These are phyloP conservation scores for Nelumbo lutea DNA, from an alignment of 164 flowering plant genomes.

Conservation along the genomic window DNA sequence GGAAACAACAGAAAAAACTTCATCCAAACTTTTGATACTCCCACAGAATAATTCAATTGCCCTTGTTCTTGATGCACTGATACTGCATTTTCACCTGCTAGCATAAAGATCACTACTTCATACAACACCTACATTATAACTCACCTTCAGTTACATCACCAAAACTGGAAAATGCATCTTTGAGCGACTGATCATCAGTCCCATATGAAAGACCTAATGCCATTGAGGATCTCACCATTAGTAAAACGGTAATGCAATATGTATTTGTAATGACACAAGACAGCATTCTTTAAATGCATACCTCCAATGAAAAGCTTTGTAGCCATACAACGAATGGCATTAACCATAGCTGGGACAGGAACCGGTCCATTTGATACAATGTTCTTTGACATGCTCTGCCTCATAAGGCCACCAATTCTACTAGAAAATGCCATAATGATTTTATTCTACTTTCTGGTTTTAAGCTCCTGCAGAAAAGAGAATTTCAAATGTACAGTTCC, in stretches of 20 bases:
- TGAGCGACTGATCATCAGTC: constrained; percentile 64
- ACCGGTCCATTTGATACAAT: constrained; percentile 23
- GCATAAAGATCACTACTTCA: too few relatives aligned
- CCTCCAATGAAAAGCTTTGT: constrained; percentile 85
- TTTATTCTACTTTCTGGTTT: not conserved
- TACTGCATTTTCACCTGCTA: not conserved
- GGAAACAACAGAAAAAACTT: too few relatives aligned
- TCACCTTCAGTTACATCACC: constrained; percentile 78
- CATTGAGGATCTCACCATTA: not conserved
- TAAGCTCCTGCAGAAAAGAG: not conserved
- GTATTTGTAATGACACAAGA: not conserved
- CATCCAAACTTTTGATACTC: too few relatives aligned
- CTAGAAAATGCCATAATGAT: constrained; percentile 54
- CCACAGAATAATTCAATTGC: too few relatives aligned
- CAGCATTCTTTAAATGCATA: constrained; percentile 13
- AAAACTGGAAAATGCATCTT: constrained; percentile 61
- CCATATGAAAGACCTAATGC: constrained; percentile 61
- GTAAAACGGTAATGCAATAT: not conserved
- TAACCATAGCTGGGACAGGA: constrained; percentile 45
- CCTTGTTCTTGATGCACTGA: too few relatives aligned
- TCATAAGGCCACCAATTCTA: constrained; percentile 48
- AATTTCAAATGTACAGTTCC: not conserved
- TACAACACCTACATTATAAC: constrained; percentile 2
- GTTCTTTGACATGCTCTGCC: constrained; percentile 36
- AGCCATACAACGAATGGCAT: constrained; percentile 49